Base-by-base conservation (phyloP, 306 rosid species). In the Fragaria ananassa region DNA sequence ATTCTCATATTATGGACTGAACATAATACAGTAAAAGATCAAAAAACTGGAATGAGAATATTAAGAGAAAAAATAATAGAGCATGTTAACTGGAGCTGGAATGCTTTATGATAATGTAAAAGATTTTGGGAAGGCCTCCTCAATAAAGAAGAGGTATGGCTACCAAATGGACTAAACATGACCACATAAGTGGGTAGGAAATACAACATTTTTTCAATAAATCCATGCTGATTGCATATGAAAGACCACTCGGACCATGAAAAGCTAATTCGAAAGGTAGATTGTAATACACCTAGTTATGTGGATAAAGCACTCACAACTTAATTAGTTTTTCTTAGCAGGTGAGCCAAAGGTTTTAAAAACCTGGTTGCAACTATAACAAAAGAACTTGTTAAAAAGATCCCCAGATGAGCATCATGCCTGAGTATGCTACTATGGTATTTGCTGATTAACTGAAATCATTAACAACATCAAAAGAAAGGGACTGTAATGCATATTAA, bases 1-100 rank as follows among this genome's bases (percentile, higher is more conserved):
- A 78, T 67, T 57, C 72, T 83, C 60, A 75, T 65, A 49, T 53
- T 46, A 74, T 34, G 25, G 10, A 39, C 53, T 73, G 60, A 66
- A 72, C 72, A 53, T 76, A 45, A 63, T 53, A 74, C 9, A 71
- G 51, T 10, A 81, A 53, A 56, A 31, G 1, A 49, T 23, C 54
- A 34, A 46, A 71, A 77, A 6, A 39, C 39, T 19, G 57, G 65
- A 67, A 63, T 46, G 31, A 23, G 47, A 72, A 1, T 14, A 56
- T 10, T 25, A 29, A 50, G 51, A 81, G 42, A 47, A 70, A 44
- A 74, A 13, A 50, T 3, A 49, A 17, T 4, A 71, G 70, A 25
- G 46, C n/a, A 44, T 29, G 34, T 11, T 45, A 79, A 41, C 10
- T 10, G 31, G 6, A 41, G 44, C 44, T 41, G 1, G 44, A 11